Evolutionary conservation across 257 asterid genomes (phyloP), one percentile per base, ranked within the genome.

Genomic region (Nicotiana obtusifolia): DNA sequence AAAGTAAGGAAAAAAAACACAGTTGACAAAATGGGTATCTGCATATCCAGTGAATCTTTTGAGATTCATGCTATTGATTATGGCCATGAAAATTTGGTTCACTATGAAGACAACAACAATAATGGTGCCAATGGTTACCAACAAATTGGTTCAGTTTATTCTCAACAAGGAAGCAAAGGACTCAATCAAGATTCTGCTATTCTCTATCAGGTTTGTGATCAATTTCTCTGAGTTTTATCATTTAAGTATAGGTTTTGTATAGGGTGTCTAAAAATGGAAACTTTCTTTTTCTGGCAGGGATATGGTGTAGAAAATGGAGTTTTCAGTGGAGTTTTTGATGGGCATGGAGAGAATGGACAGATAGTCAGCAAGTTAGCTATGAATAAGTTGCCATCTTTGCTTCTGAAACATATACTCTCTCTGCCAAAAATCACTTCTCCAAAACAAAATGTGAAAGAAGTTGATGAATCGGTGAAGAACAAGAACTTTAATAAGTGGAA

Each of bases 311-410:
- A 90, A 80, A 89, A 89, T 78, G 97, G 98, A 84, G 88, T 49
- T 4, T 82, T 92, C 3, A 76, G 93, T 68, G 98, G 89, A 24
- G 93, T 95, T 10, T 95, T 93, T 81, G 99, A 95, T 83, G 99
- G 99, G 47, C 98, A 95, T 88, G 99, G 99, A 0, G 44, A 81
- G 54, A 87, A 89, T 80, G 99, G 99, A 44, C 97, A 93, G 64
- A 83, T 68, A 16, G 90, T 91, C 68, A 92, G 98, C 90, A 87
- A 86, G 67, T 64, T 90, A 76, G 98, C 91, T 82, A 87, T 95
- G 71, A 90, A 95, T 83, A 84, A 89, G 85, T 76, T 95, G 85
- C 97, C 97, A 30, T 81, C 89, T 2, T 81, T 91, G 89, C 86
- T 93, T 20, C 88, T 91, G 66, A 90, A 82, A 82, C 93, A 88